phyloP scores from a whole-genome alignment of 768 basidiomycete species.

The Rhodosporidiobolus sp. region DNA sequence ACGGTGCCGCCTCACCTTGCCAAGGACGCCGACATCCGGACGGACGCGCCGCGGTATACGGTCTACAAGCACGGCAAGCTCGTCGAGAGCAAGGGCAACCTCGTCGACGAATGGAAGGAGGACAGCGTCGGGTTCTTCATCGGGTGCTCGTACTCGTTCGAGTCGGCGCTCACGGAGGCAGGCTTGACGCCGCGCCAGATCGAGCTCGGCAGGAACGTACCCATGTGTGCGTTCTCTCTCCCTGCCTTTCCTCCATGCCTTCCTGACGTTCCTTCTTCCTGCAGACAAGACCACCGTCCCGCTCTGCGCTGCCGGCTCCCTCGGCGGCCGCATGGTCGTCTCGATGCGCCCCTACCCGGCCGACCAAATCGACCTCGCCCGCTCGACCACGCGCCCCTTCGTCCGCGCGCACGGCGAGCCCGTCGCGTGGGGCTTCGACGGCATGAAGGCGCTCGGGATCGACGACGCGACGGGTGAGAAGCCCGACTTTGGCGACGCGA shows the following conservation, averaged over 20 bases:
- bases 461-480: slow-evolving; percentile 12
- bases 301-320: slow-evolving; percentile 24
- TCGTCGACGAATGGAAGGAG: slow-evolving; percentile 41
- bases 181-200: slow-evolving; percentile 40
- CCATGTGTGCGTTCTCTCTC: slow-evolving; percentile 39
- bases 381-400: slow-evolving; percentile 40
- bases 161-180: slow-evolving; percentile 35
- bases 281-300: slow-evolving; percentile 27
- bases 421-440: slow-evolving; percentile 40
- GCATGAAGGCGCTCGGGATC: slow-evolving; percentile 41
- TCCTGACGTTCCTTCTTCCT: background rate
- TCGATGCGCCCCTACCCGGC: slow-evolving; percentile 45
- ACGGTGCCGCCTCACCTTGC: slow-evolving; percentile 40
- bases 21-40: slow-evolving; percentile 40
- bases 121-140: slow-evolving; percentile 43
- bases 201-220: slow-evolving; percentile 39
- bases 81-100: slow-evolving; percentile 29
- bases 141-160: slow-evolving; percentile 46
- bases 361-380: slow-evolving; percentile 23
- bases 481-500: slow-evolving; percentile 43
- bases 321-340: slow-evolving; percentile 45
- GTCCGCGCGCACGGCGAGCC: slow-evolving; percentile 45
- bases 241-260: slow-evolving; percentile 1
- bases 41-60: slow-evolving; percentile 41
- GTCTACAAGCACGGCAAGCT: slow-evolving; percentile 36